A percentile compares a stretch with the other conserved stretches of the same genome.
Conservation (phyloP, 176 grass and related monocot species). For the Hordeum vulgare region MorexV3_pseudomolecules_assembly NC_058518.1:425612697-425613196, state of each 20-base stretch:
- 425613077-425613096: not conserved
- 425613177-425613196: not conserved
- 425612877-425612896: not conserved
- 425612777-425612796: constrained; percentile 50
- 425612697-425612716: constrained; percentile 33
- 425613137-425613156: not conserved
- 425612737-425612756: constrained; percentile 52
- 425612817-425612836: constrained; percentile 21
- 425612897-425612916: constrained; percentile 22
- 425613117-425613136: not conserved
- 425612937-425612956: not conserved
- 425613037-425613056: not conserved
- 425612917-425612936: constrained; percentile 19
- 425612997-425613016: not conserved
- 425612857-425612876: not conserved
- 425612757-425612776: constrained; percentile 27
- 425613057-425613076: not conserved
- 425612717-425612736: constrained; percentile 44
- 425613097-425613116: not conserved
- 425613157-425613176: not conserved
- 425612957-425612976: not conserved
- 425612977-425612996: not conserved
- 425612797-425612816: constrained; percentile 73
- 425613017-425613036: not conserved
- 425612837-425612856: constrained; percentile 21